Evolutionary conservation across 176 grass and related monocot genomes (phyloP), one percentile per base, ranked within the genome.

Genomic region (Typha latifolia): DNA sequence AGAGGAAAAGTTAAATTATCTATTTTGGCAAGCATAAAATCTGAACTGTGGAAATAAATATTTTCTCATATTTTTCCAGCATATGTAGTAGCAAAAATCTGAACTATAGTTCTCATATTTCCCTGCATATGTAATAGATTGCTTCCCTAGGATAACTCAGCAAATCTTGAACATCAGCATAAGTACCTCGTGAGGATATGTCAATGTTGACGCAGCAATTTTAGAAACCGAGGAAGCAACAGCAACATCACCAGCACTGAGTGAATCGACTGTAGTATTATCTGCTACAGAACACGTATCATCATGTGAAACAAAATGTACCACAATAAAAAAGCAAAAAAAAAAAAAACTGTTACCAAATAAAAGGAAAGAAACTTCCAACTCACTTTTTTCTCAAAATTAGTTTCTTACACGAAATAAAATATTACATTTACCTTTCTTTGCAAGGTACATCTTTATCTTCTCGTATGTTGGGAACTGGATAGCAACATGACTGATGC

Each of bases 401-500:
- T 29, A 29, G 27, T 29, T 26, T 29, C 27, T 29, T 29, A 29
- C 27, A 29, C 2, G 27, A 29, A 29, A 29, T 29, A 2, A 3
- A 29, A 9, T 43, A 43, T 43, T 43, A 9, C 5, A 43, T 6
- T 43, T 89, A 96, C 93, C 88, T 86, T 78, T 79, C 75, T 91
- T 74, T 72, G 93, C 93, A 32, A 96, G 83, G 79, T 89, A 96
- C 75, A 73, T 51, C 86, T 96, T 96, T 3, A 96, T 82, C 47
- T 91, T 96, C 70, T 96, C 93, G 16, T 96, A 92, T 61, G 80
- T 67, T 59, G 93, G 93, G 66, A 96, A 96, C 78, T 96, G 93
- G 62, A 96, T 96, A 49, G 93, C 93, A 78, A 96, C 93, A 75
- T 96, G 93, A 70, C 85, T 89, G 51, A 96, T 86, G 83, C 93